Conservation (phyloP, 768 basidiomycete genomes). For the Termitomyces eurrhizus region DNA sequence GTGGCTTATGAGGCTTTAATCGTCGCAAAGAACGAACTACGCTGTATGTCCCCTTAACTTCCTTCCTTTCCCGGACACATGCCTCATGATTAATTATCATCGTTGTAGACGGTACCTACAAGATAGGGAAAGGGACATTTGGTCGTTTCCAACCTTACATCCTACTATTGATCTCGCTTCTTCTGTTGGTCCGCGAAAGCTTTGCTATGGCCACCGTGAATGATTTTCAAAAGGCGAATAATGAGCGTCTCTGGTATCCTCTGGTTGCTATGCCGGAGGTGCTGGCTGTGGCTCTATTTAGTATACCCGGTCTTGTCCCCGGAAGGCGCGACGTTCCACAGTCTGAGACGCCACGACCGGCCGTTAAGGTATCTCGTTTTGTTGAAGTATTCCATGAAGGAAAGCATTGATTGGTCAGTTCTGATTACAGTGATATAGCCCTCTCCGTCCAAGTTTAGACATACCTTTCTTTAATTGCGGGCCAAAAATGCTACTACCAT, state of each 20-base stretch:
- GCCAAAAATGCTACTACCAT: neutral
- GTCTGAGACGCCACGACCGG: neutral
- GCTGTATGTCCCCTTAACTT: neutral
- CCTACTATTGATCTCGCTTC: conserved; percentile 17
- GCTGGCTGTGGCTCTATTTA: conserved; percentile 18
- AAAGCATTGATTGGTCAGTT: too few species aligned
- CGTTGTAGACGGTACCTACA: neutral
- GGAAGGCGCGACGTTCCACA: neutral
- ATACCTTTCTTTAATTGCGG: too few species aligned
- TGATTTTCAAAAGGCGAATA: conserved; percentile 11
- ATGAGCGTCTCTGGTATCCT: conserved; percentile 26
- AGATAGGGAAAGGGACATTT: conserved; percentile 5
- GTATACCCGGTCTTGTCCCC: conserved; percentile 21
- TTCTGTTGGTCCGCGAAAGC: conserved; percentile 20
- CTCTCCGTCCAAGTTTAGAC: neutral
- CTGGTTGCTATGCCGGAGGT: conserved; percentile 22
- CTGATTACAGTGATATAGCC: neutral
- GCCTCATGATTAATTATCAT: neutral
- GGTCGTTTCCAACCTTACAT: conserved; percentile 18
- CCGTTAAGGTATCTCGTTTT: neutral
- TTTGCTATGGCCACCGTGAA: conserved; percentile 19
- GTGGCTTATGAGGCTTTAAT: conserved; percentile 17
- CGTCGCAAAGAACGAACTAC: conserved; percentile 5
- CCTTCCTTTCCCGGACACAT: neutral
- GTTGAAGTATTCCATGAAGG: neutral